Conservation (phyloP, 2,329 filamentous ascomycete species). For the Beauveria australis region DNA sequence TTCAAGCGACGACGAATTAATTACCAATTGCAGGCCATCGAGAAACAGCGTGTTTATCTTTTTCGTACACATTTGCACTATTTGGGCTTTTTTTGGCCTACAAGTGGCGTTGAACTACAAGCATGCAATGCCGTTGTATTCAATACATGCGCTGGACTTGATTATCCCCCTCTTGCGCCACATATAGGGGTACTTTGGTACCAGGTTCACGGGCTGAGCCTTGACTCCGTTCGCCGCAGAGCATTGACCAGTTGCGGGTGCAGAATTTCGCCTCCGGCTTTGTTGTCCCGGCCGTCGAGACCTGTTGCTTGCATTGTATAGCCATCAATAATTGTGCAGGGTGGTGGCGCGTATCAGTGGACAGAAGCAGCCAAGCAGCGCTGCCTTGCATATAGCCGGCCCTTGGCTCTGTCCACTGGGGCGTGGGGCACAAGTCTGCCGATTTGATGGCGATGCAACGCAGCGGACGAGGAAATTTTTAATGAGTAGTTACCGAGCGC, state of each 20-base stretch:
- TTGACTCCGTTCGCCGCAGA: background rate
- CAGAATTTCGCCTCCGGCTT: conserved; percentile 1
- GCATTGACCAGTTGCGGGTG: background rate
- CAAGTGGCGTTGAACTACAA: background rate
- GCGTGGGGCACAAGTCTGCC: background rate
- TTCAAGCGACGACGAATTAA: background rate
- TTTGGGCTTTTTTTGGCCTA: background rate
- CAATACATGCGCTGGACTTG: background rate
- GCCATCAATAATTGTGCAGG: background rate
- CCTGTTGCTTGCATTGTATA: background rate
- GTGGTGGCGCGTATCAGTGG: background rate
- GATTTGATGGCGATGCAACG: conserved; percentile 3
- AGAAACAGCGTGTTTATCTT: background rate
- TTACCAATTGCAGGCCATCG: background rate
- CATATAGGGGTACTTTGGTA: background rate
- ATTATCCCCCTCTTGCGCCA: background rate
- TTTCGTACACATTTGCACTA: background rate
- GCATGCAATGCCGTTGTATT: background rate
- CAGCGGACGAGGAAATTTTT: background rate
- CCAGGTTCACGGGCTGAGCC: background rate
- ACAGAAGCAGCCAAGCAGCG: background rate
- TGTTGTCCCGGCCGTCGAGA: background rate
- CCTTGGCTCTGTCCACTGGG: background rate
- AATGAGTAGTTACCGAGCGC: conserved; percentile 1
- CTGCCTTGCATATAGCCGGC: conserved; percentile 2